Evolutionary conservation across 257 asterid species (phyloP), one percentile per base, ranked within the genome.

Genomic region (Solanum chiquidenum): DNA sequence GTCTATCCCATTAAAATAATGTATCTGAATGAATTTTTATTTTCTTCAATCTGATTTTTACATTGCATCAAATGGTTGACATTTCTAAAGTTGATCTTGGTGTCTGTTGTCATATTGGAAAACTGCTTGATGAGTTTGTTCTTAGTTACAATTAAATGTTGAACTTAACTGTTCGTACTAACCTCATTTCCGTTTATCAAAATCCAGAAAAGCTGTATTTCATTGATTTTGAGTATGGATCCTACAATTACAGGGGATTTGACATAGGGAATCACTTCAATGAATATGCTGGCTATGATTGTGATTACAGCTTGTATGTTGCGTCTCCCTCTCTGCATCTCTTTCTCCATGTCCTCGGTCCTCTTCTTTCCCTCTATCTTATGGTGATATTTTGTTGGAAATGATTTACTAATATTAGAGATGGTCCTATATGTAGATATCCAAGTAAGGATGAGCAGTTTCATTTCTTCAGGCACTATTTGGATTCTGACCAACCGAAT

Each of bases 231-330:
- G 99, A 95, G 94, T 95, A 97, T 87, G 98, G 98, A 85, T 97
- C 98, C 68, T 97, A 95, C 93, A 94, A 89, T 90, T 95, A 93
- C 91, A 93, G 98, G 92, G 99, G 99, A 80, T 97, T 97, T 88
- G 99, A 97, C 93, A 94, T 97, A 89, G 99, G 99, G 84, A 97
- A 97, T 91, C 99, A 97, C 97, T 97, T 97, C 93, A 95, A 95
- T 82, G 99, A 95, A 93, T 97, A 97, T 88, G 98, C 98, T 88
- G 98, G 99, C 94, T 96, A 96, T 86, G 98, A 96, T 77, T 96
- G 99, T 91, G 99, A 95, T 91, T 96, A 96, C 91, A 92, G 86
- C 91, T 84, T 93, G 98, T 97, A 92, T 35, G 98, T 91, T 86
- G 14, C 86, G 86, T 46, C 87, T 90, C 91, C 83, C 52, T 38